A percentile compares a stretch with the other conserved stretches of the same genome.
Evolutionary conservation across 148 eudicot species (phyloP).

Genomic region (Chenopodium berlandieri): DNA sequence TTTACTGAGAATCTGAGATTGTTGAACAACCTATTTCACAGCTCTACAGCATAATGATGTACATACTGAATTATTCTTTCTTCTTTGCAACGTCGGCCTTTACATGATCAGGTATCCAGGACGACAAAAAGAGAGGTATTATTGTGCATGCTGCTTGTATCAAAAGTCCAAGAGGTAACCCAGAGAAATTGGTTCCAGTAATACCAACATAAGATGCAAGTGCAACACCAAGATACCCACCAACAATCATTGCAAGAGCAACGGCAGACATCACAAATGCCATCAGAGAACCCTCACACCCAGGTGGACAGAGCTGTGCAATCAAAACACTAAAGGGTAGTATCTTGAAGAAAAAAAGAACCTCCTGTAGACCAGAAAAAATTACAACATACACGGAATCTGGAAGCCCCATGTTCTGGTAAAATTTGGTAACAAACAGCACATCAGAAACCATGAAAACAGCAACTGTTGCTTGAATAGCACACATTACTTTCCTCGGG

Average conservation of each 20-base stretch:
- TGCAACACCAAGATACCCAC: slow-evolving; percentile 85
- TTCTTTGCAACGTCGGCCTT: slow-evolving; percentile 38
- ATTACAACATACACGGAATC: slow-evolving; percentile 66
- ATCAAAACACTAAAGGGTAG: slow-evolving; percentile 72
- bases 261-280: slow-evolving; percentile 83
- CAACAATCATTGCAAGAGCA: slow-evolving; percentile 75
- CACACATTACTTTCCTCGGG: slow-evolving; percentile 62
- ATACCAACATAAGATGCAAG: slow-evolving; percentile 67
- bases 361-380: slow-evolving; percentile 74
- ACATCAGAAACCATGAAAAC: slow-evolving; percentile 75
- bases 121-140: slow-evolving; percentile 64
- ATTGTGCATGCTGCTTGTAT: slow-evolving; percentile 71
- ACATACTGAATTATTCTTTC: slow-evolving; percentile 33
- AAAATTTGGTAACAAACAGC: slow-evolving; percentile 69
- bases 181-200: slow-evolving; percentile 66
- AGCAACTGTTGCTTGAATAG: slow-evolving; percentile 67
- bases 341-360: slow-evolving; percentile 65
- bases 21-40: not conserved
- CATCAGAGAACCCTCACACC: slow-evolving; percentile 93
- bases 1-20: slow-evolving; percentile 21
- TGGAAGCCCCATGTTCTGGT: slow-evolving; percentile 57
- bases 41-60: not conserved
- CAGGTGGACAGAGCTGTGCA: slow-evolving; percentile 84
- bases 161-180: slow-evolving; percentile 54
- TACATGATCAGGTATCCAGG: slow-evolving; percentile 51